These are phyloP conservation scores for Irpex sp. DNA, from an alignment of 1,284 basidiomycete species.

Conservation along the genomic window DNA sequence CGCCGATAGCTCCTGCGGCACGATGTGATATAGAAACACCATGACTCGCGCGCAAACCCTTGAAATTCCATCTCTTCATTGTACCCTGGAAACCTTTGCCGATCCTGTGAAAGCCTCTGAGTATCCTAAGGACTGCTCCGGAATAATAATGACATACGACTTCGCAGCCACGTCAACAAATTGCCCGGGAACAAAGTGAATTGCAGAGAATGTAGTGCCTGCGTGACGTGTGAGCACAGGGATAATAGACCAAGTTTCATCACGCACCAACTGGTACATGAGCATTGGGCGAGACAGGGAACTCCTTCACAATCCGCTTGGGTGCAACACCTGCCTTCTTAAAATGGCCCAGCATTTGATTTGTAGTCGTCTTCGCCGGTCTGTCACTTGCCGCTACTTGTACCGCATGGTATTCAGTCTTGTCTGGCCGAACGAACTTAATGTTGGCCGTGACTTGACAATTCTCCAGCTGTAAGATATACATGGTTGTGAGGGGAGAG, in stretches of 20 bases:
- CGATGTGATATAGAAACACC: constrained; percentile 97
- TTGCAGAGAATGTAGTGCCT: constrained; percentile 88
- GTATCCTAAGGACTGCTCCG: neutral
- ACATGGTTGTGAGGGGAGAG: neutral
- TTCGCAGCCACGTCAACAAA: constrained; percentile 93
- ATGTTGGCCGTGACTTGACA: constrained; percentile 84
- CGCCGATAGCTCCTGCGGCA: constrained; percentile 90
- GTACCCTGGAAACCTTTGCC: constrained; percentile 97
- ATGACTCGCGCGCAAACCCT: constrained; percentile 90
- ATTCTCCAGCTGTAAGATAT: constrained; percentile 62
- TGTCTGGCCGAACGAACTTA: constrained; percentile 56
- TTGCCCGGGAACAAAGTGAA: constrained; percentile 98
- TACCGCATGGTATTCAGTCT: constrained; percentile 78
- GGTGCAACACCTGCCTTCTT: constrained; percentile 77
- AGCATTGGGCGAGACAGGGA: constrained; percentile 86
- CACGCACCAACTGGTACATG: constrained; percentile 82
- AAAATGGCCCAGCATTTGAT: constrained; percentile 87
- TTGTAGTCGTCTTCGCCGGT: constrained; percentile 62
- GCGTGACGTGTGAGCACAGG: neutral
- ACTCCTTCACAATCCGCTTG: constrained; percentile 89
- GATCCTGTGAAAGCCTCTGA: constrained; percentile 50
- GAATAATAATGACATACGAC: constrained; percentile 58
- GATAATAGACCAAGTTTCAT: neutral
- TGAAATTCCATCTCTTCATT: constrained; percentile 97
- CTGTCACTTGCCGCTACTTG: constrained; percentile 82